These are phyloP conservation scores for Adiantum capillusveneris DNA, from an alignment of 75 land plant genomes.

Conservation along the genomic window DNA sequence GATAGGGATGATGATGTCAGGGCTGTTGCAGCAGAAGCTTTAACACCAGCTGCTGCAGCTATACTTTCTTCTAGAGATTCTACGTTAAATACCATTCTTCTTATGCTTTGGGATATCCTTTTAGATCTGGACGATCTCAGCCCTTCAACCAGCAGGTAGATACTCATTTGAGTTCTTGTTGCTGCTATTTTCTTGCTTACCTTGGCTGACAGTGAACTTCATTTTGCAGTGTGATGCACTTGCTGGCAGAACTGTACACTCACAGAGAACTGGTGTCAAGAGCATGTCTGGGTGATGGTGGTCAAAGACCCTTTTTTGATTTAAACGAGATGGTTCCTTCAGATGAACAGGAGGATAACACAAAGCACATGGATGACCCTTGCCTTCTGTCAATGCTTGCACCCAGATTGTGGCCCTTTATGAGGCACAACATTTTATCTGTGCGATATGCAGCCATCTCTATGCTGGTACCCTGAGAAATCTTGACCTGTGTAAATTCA, in stretches of 20 bases:
- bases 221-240: conserved; percentile 91
- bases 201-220: neutral
- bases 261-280: conserved; percentile 75
- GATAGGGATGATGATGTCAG: conserved; percentile 99
- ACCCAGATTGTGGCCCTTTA: conserved; percentile 95
- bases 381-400: conserved; percentile 63
- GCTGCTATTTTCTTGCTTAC: neutral
- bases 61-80: conserved; percentile 51
- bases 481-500: no score
- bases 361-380: conserved; percentile 43
- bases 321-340: conserved; percentile 45
- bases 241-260: conserved; percentile 90
- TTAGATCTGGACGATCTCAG: conserved; percentile 98
- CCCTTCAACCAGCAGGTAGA: conserved; percentile 96
- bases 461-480: conserved; percentile 83
- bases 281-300: conserved; percentile 10
- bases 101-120: conserved; percentile 96
- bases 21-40: conserved; percentile 96
- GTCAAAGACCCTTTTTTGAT: conserved; percentile 39
- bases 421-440: conserved; percentile 93
- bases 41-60: conserved; percentile 81
- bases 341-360: conserved; percentile 43
- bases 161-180: neutral
- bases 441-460: conserved; percentile 88
- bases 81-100: conserved; percentile 60